phyloP scores from a whole-genome alignment of 768 basidiomycete species.

The Pholiota microspora region DNA sequence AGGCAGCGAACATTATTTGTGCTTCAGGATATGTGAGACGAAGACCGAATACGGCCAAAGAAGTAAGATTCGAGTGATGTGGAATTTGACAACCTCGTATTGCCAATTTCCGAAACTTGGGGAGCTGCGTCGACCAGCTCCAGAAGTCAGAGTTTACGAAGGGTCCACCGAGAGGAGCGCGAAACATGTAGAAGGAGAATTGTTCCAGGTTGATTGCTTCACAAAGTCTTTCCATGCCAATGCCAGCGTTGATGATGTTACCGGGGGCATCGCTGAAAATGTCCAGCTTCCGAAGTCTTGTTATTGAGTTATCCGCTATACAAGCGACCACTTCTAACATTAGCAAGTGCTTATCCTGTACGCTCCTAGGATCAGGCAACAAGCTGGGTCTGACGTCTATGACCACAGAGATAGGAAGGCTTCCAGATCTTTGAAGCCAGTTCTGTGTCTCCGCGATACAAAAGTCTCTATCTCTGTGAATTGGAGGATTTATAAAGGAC shows the following conservation, averaged over 20 bases:
- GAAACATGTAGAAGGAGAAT: not conserved
- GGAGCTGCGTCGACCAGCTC: constrained; percentile 5
- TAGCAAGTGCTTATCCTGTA: no score
- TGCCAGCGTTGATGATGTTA: not conserved
- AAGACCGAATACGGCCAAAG: constrained; percentile 10
- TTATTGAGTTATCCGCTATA: not conserved
- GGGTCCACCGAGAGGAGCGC: not conserved
- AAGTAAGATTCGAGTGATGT: constrained; percentile 11
- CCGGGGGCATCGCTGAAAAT: not conserved
- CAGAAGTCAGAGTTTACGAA: not conserved
- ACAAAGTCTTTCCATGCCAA: not conserved
- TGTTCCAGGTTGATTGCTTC: not conserved
- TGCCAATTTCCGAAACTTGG: constrained; percentile 13
- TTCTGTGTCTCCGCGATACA: constrained; percentile 13
- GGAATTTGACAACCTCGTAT: constrained; percentile 11
- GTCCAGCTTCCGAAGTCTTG: not conserved
- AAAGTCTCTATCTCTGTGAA: constrained; percentile 6
- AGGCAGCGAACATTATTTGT: constrained; percentile 13
- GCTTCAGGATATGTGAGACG: constrained; percentile 11
- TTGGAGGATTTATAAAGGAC: constrained; percentile 15
- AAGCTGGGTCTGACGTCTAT: constrained; percentile 17
- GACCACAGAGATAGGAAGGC: constrained; percentile 13
- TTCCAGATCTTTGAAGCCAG: constrained; percentile 18
- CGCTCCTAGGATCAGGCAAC: no score
- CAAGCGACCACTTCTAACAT: not conserved